Percentiles rank a stretch among this genome's conserved stretches.
These are phyloP conservation scores for Lecanicillium sp. DNA, from an alignment of 2,329 filamentous ascomycete genomes.

Conservation along the genomic window DNA sequence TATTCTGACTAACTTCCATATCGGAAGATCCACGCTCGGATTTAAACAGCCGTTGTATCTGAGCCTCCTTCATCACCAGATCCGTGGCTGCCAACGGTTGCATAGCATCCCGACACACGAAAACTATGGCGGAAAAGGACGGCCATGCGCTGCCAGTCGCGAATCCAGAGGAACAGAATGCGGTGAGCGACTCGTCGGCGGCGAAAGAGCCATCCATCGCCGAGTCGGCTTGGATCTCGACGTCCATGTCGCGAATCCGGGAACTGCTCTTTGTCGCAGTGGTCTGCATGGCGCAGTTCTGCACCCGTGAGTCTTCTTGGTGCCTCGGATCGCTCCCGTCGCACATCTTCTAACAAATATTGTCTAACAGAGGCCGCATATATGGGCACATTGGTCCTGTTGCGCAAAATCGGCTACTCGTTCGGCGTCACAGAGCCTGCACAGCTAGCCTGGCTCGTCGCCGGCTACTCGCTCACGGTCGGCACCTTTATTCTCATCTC, in stretches of 20 bases:
- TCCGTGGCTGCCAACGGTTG: no score
- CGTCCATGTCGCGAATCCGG: constrained; percentile 21
- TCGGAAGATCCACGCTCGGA: no score
- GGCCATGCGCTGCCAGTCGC: neutral
- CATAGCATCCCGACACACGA: no score
- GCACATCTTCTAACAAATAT: constrained; percentile 6
- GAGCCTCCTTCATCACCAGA: no score
- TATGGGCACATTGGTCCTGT: constrained; percentile 36
- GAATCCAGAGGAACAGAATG: neutral
- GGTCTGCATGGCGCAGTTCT: constrained; percentile 41
- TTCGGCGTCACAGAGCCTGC: constrained; percentile 39
- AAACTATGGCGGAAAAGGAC: neutral
- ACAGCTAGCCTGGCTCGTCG: constrained; percentile 50
- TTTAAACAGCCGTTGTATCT: no score
- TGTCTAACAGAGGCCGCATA: constrained; percentile 27
- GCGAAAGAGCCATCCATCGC: neutral
- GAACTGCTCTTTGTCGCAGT: constrained; percentile 35
- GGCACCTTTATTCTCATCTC: constrained; percentile 54
- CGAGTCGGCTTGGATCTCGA: constrained; percentile 18
- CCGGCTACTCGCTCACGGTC: constrained; percentile 49
- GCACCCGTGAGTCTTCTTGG: constrained; percentile 23
- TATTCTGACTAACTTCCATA: no score
- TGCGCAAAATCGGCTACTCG: constrained; percentile 40
- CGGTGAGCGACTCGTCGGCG: neutral
- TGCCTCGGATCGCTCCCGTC: neutral